Evolutionary conservation across 2,329 filamentous ascomycete species (phyloP).

Genomic region (Penicillium sp.): DNA sequence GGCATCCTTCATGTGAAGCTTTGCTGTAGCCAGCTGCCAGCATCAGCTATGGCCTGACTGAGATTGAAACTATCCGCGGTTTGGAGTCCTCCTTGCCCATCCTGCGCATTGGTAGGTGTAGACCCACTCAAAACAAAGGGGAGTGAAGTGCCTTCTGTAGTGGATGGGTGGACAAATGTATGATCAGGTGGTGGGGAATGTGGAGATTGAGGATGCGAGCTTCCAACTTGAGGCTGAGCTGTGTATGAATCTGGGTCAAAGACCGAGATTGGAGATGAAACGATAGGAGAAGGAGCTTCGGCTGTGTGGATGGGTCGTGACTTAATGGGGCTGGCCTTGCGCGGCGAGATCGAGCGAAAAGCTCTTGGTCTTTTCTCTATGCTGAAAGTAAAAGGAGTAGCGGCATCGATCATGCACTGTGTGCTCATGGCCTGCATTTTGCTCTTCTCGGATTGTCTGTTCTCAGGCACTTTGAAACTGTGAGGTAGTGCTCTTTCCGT

Average conservation of each 20-base stretch:
- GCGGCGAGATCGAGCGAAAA: conserved; percentile 6
- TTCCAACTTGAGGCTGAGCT: background rate
- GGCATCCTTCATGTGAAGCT: conserved; percentile 41
- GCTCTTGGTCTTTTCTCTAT: conserved; percentile 26
- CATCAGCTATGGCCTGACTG: conserved; percentile 46
- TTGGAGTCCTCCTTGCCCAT: conserved; percentile 35
- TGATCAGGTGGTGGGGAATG: background rate
- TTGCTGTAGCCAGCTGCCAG: conserved; percentile 47
- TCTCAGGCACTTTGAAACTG: conserved; percentile 4
- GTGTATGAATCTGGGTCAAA: background rate
- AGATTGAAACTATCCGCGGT: conserved; percentile 43
- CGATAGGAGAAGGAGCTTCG: conserved; percentile 4
- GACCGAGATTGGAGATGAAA: background rate
- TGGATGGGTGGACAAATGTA: conserved; percentile 3
- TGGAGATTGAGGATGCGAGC: background rate
- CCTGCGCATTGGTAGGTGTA: conserved; percentile 33
- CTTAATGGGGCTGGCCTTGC: background rate
- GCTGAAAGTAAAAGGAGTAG: conserved; percentile 42
- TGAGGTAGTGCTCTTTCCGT: conserved; percentile 6
- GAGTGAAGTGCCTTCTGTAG: conserved; percentile 17
- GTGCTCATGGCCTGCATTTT: conserved; percentile 36
- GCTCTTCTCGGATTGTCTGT: conserved; percentile 11
- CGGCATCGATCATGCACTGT: conserved; percentile 42
- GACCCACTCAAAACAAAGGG: conserved; percentile 36
- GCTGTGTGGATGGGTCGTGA: background rate